These are phyloP conservation scores for Syzygium jambos DNA, from an alignment of 345 rosid genomes.

Conservation along the genomic window DNA sequence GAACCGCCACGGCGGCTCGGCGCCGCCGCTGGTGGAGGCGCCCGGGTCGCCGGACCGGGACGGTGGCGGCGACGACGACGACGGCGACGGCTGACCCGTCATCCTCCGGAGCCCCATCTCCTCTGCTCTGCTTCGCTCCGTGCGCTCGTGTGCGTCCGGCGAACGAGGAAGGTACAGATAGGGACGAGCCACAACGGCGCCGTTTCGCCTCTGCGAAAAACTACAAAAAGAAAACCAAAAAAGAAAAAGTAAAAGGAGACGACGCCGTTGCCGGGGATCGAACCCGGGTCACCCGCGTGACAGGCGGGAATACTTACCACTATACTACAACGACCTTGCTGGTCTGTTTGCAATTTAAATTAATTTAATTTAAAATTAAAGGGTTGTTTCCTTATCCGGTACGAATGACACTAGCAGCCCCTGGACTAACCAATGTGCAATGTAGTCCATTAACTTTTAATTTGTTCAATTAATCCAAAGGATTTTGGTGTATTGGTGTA, in stretches of 20 bases:
- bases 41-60: background rate
- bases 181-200: background rate
- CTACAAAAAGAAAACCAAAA: accelerated
- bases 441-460: too few relatives aligned
- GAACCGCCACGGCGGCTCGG: constrained; percentile 31
- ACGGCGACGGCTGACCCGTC: background rate
- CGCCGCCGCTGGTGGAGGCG: background rate
- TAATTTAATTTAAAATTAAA: background rate
- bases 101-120: background rate
- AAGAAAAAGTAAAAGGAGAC: accelerated
- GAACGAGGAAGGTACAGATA: background rate
- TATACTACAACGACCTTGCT: constrained; percentile 67
- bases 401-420: too few relatives aligned
- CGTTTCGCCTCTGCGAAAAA: accelerated
- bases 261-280: constrained; percentile 93
- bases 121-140: background rate
- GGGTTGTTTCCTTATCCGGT: background rate
- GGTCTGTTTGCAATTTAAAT: accelerated
- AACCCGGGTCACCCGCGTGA: constrained; percentile 97
- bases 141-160: background rate
- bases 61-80: background rate
- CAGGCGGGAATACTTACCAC: constrained; percentile 97
- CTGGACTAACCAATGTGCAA: too few relatives aligned
- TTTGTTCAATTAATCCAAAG: too few relatives aligned
- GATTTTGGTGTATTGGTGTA: too few relatives aligned